Conservation (phyloP, 306 rosid species). For the Geum urbanum region DNA sequence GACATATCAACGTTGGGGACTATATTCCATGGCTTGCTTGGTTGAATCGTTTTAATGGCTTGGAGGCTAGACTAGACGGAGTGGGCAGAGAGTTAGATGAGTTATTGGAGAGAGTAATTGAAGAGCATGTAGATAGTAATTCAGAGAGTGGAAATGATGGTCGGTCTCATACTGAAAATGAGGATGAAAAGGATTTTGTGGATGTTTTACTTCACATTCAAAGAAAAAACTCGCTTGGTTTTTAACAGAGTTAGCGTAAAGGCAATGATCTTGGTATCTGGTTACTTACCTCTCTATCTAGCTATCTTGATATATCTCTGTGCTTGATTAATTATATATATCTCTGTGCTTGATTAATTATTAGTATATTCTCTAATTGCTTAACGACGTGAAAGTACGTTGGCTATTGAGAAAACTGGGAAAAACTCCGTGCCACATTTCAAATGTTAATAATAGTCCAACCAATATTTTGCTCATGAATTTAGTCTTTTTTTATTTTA, state of each 20-base stretch:
- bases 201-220: conserved; percentile 16
- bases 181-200: conserved; percentile 32
- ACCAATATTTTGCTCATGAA: too few relatives aligned
- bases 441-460: too few relatives aligned
- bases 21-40: conserved; percentile 55
- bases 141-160: not conserved
- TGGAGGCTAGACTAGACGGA: conserved; percentile 27
- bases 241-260: conserved; percentile 12
- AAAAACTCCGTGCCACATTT: too few relatives aligned
- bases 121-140: conserved; percentile 31
- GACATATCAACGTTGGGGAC: conserved; percentile 33
- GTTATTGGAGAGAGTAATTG: conserved; percentile 38
- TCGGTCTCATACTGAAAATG: not conserved
- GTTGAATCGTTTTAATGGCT: conserved; percentile 30
- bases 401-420: too few relatives aligned
- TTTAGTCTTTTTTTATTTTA: too few relatives aligned
- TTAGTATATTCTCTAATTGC: too few relatives aligned
- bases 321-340: not conserved
- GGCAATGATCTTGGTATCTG: not conserved
- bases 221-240: not conserved
- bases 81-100: conserved; percentile 39
- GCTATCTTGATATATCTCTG: not conserved
- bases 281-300: not conserved
- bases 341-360: not conserved
- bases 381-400: too few relatives aligned